Evolutionary conservation across 2,329 filamentous ascomycete genomes (phyloP).

Genomic region (Xylariaceae sp.): DNA sequence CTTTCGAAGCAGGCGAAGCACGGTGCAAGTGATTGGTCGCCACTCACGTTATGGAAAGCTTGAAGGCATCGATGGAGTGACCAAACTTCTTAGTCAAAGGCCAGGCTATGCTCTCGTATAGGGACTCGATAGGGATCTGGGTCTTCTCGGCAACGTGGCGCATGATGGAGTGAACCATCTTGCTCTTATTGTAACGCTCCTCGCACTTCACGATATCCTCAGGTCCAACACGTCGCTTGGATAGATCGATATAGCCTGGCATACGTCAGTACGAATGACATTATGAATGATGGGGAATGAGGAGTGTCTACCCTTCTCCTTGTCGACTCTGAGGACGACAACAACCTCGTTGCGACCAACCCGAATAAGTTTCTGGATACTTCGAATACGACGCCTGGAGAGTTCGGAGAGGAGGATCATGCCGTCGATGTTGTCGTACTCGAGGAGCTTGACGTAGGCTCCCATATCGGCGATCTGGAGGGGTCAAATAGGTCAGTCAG

Average conservation of each 20-base stretch:
- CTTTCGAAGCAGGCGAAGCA: neutral
- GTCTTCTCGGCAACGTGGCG: slow-evolving; percentile 98
- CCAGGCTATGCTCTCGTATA: slow-evolving; percentile 95
- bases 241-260: slow-evolving; percentile 93
- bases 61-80: slow-evolving; percentile 96
- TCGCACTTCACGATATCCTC: slow-evolving; percentile 99
- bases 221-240: slow-evolving; percentile 93
- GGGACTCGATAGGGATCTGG: slow-evolving; percentile 83
- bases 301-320: slow-evolving; percentile 76
- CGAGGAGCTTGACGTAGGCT: slow-evolving; percentile 97
- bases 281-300: slow-evolving; percentile 7
- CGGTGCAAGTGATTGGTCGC: slow-evolving; percentile 11
- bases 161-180: slow-evolving; percentile 99
- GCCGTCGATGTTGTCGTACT: slow-evolving; percentile 99
- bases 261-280: slow-evolving; percentile 19
- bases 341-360: slow-evolving; percentile 98
- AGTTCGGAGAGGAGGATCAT: slow-evolving; percentile 99
- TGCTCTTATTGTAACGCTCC: slow-evolving; percentile 99
- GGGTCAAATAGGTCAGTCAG: slow-evolving; percentile 19
- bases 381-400: slow-evolving; percentile 94
- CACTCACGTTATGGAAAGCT: slow-evolving; percentile 91
- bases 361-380: slow-evolving; percentile 97
- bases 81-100: slow-evolving; percentile 97
- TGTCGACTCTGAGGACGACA: slow-evolving; percentile 96
- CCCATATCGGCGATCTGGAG: slow-evolving; percentile 96